A percentile compares a stretch with the other conserved stretches of the same genome.
Evolutionary conservation across 805 yeast species (phyloP).

Genomic region (Kurtzmaniella cleridarum): DNA sequence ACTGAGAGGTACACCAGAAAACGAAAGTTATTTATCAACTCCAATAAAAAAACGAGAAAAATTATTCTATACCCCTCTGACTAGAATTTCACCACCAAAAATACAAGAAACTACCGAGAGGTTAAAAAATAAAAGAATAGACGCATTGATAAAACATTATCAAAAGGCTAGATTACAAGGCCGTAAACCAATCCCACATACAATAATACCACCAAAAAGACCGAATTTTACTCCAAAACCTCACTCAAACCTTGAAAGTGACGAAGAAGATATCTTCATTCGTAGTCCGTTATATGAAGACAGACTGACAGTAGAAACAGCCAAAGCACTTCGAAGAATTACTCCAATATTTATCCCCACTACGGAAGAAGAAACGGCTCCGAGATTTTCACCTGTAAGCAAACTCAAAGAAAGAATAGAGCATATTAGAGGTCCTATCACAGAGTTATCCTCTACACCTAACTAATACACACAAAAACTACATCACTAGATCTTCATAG

Average conservation of each 20-base stretch:
- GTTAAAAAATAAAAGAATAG: conserved; percentile 26
- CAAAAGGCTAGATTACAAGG: conserved; percentile 15
- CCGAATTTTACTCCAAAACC: conserved; percentile 13
- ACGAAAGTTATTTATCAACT: conserved; percentile 24
- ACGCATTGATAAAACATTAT: conserved; percentile 29
- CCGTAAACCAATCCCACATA: conserved; percentile 1
- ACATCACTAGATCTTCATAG: not conserved
- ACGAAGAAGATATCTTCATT: conserved; percentile 2
- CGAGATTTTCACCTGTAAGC: conserved; percentile 26
- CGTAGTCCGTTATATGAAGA: conserved; percentile 10
- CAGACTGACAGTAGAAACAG: conserved; percentile 22
- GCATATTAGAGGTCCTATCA: conserved; percentile 2
- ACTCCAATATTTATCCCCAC: conserved; percentile 33
- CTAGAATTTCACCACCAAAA: conserved; percentile 29
- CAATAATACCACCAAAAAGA: conserved; percentile 16
- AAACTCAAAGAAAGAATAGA: conserved; percentile 20
- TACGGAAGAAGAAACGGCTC: conserved; percentile 18
- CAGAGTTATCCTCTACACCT: not conserved
- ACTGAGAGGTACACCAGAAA: conserved; percentile 6
- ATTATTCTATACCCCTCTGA: conserved; percentile 16
- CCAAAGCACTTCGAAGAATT: conserved; percentile 28
- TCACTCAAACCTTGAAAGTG: not conserved
- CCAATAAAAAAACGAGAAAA: conserved; percentile 26
- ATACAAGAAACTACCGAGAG: conserved; percentile 36
- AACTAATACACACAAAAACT: not conserved